Percentiles rank a stretch among this genome's conserved stretches.
These are phyloP conservation scores for Juncus inflexus DNA, from an alignment of 176 grass and related monocot genomes.

Conservation along the genomic window DNA sequence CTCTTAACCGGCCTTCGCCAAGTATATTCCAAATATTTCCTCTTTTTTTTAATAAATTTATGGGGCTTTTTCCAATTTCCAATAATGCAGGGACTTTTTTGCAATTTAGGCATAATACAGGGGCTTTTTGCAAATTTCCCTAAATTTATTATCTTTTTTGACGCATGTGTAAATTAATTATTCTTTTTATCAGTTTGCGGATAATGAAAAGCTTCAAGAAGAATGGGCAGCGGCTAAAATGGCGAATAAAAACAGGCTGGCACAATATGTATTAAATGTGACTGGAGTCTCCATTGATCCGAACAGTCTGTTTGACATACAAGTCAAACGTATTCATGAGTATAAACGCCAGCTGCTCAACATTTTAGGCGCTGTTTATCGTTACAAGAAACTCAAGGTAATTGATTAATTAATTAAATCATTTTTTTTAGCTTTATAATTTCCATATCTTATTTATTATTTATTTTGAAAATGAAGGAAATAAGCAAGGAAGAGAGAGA, in stretches of 20 bases:
- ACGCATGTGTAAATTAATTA: not conserved
- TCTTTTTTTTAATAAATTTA: not conserved
- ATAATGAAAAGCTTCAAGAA: conserved; percentile 40
- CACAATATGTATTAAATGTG: conserved; percentile 38
- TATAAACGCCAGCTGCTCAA: conserved; percentile 57
- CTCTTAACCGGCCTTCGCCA: conserved; percentile 47
- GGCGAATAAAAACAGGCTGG: conserved; percentile 41
- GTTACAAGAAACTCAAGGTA: conserved; percentile 62
- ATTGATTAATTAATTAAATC: conserved; percentile 3
- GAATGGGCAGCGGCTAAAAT: conserved; percentile 51
- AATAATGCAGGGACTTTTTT: too few relatives aligned
- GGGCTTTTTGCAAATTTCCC: not conserved
- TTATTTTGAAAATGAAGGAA: conserved; percentile 32
- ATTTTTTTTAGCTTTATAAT: not conserved
- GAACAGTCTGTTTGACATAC: conserved; percentile 50
- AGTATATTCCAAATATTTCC: conserved; percentile 27
- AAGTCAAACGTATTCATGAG: conserved; percentile 55
- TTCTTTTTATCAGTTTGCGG: conserved; percentile 38
- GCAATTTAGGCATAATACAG: too few relatives aligned
- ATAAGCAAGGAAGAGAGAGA: conserved; percentile 38
- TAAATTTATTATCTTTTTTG: not conserved
- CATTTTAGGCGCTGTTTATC: conserved; percentile 45
- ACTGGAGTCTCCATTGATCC: conserved; percentile 49
- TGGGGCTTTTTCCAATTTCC: not conserved
- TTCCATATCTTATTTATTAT: conserved; percentile 14